Evolutionary conservation across 129 eudicot genomes (phyloP).

Genomic region (Centaurea solstitialis): DNA sequence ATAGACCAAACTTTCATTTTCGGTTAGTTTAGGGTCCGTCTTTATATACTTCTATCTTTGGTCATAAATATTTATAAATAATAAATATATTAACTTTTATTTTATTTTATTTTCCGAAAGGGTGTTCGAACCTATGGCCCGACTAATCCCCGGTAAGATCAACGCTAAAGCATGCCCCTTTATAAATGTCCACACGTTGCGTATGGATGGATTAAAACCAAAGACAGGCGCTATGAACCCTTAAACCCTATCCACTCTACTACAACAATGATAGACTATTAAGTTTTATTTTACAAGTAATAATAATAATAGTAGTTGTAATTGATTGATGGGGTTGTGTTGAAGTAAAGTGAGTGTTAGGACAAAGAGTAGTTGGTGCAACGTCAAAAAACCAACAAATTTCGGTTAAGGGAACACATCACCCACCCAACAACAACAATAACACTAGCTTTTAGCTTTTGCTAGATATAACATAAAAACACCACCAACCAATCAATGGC

Average conservation of each 20-base stretch:
- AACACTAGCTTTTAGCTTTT: not conserved
- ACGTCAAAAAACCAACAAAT: conserved; percentile 29
- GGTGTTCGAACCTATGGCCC: too few relatives aligned
- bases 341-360: conserved; percentile 22
- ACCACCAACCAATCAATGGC: conserved; percentile 15
- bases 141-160: too few relatives aligned
- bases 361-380: conserved; percentile 32
- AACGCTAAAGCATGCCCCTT: too few relatives aligned
- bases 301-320: not conserved
- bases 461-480: not conserved
- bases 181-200: too few relatives aligned
- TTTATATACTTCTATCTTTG: too few relatives aligned
- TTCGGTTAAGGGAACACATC: conserved; percentile 30
- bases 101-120: too few relatives aligned
- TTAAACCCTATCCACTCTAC: too few relatives aligned
- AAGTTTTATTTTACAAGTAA: too few relatives aligned
- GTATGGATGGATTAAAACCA: too few relatives aligned
- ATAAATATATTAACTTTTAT: too few relatives aligned
- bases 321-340: conserved; percentile 9
- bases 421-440: conserved; percentile 4
- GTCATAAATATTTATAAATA: not conserved
- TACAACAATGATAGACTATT: too few relatives aligned
- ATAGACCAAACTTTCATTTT: not conserved
- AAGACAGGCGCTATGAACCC: too few relatives aligned
- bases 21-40: not conserved